Evolutionary conservation across 2,329 filamentous ascomycete species (phyloP).

Genomic region (Sarocladiaceae sp.): DNA sequence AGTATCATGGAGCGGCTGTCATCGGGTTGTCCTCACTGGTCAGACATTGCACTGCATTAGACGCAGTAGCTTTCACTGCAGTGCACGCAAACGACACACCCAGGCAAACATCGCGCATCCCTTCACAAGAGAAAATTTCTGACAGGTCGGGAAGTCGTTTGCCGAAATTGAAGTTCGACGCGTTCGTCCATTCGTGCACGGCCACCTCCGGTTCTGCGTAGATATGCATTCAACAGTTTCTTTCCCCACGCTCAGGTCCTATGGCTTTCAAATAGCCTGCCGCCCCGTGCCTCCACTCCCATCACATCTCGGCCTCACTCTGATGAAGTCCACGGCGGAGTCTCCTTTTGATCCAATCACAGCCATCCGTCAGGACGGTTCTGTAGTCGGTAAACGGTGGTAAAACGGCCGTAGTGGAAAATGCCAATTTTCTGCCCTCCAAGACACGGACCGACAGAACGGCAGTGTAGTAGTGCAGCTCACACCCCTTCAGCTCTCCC

Average conservation of each 20-base stretch:
- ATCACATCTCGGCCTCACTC: neutral
- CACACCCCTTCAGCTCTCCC: neutral
- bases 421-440: neutral
- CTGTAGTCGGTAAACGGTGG: neutral
- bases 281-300: neutral
- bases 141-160: too few relatives aligned
- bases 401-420: neutral
- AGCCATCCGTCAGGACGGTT: neutral
- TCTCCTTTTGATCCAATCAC: neutral
- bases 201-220: too few relatives aligned
- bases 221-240: neutral
- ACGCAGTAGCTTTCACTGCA: too few relatives aligned
- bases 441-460: constrained; percentile 1
- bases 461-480: neutral
- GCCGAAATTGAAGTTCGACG: too few relatives aligned
- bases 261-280: neutral
- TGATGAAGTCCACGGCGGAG: neutral
- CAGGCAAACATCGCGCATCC: too few relatives aligned
- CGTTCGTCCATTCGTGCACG: too few relatives aligned
- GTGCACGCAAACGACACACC: too few relatives aligned
- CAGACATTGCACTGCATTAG: too few relatives aligned
- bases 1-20: too few relatives aligned
- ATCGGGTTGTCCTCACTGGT: too few relatives aligned
- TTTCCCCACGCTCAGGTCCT: neutral
- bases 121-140: too few relatives aligned